These are phyloP conservation scores for Saccharata proteae DNA, from an alignment of 2,329 filamentous ascomycete species.

Conservation along the genomic window DNA sequence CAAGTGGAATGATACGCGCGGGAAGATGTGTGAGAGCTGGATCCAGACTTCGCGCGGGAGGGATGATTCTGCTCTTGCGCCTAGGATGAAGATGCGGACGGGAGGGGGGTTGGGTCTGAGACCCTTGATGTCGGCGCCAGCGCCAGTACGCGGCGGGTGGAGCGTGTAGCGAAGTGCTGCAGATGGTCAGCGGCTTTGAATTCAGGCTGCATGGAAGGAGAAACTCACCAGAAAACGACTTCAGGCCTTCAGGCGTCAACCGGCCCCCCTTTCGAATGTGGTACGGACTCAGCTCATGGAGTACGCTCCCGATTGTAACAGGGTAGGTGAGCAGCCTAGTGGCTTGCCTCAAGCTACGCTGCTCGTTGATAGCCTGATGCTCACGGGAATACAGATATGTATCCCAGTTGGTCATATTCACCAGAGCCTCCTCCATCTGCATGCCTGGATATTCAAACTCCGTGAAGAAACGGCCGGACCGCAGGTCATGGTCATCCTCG, in stretches of 20 bases:
- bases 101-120: slow-evolving; percentile 76
- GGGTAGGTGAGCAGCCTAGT: slow-evolving; percentile 91
- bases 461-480: slow-evolving; percentile 80
- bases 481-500: slow-evolving; percentile 91
- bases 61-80: slow-evolving; percentile 93
- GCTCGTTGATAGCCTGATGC: slow-evolving; percentile 82
- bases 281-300: slow-evolving; percentile 94
- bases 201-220: not conserved
- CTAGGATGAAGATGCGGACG: slow-evolving; percentile 83
- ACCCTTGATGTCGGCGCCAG: slow-evolving; percentile 61
- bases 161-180: slow-evolving; percentile 86
- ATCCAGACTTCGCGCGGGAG: slow-evolving; percentile 89
- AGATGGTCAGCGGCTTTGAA: not conserved
- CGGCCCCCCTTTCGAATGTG: slow-evolving; percentile 61
- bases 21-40: slow-evolving; percentile 89
- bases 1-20: slow-evolving; percentile 77
- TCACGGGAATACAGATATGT: slow-evolving; percentile 89
- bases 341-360: slow-evolving; percentile 82
- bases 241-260: slow-evolving; percentile 76
- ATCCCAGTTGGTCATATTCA: slow-evolving; percentile 99
- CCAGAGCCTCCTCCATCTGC: slow-evolving; percentile 81
- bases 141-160: slow-evolving; percentile 73
- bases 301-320: slow-evolving; percentile 75
- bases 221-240: slow-evolving; percentile 76
- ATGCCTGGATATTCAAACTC: slow-evolving; percentile 86